Conservation (phyloP, 257 asterid genomes). For the Solanum arcanum region DNA sequence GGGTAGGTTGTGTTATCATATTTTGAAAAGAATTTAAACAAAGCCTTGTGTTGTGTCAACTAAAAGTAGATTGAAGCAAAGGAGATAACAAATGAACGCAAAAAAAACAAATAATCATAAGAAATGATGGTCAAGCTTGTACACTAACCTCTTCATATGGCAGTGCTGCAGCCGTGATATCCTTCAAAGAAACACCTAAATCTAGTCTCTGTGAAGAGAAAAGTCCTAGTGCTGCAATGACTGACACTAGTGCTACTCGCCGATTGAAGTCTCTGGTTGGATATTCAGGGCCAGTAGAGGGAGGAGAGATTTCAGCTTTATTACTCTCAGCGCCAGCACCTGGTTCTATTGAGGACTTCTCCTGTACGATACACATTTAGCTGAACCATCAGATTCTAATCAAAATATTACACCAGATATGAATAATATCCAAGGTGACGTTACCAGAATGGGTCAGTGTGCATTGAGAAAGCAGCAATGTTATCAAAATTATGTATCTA, state of each 20-base stretch:
- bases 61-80: background rate
- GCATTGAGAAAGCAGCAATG: background rate
- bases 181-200: constrained; percentile 76
- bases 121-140: background rate
- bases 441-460: background rate
- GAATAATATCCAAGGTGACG: background rate
- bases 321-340: constrained; percentile 18
- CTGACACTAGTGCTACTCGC: constrained; percentile 55
- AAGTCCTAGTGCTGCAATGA: constrained; percentile 60
- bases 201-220: constrained; percentile 62
- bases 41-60: background rate
- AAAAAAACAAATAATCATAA: background rate
- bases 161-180: constrained; percentile 64
- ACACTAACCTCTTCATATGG: constrained; percentile 81
- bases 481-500: background rate
- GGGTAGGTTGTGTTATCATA: background rate
- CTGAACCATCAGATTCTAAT: background rate
- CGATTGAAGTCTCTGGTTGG: constrained; percentile 58
- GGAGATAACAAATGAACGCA: background rate
- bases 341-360: constrained; percentile 21
- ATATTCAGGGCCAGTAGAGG: constrained; percentile 49
- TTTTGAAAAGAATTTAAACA: background rate
- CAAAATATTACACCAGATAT: background rate
- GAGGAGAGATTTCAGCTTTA: constrained; percentile 8
- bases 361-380: constrained; percentile 24